Base-by-base conservation (phyloP, 2,329 filamentous ascomycete species). In the Cladosporium halotolerans region DNA sequence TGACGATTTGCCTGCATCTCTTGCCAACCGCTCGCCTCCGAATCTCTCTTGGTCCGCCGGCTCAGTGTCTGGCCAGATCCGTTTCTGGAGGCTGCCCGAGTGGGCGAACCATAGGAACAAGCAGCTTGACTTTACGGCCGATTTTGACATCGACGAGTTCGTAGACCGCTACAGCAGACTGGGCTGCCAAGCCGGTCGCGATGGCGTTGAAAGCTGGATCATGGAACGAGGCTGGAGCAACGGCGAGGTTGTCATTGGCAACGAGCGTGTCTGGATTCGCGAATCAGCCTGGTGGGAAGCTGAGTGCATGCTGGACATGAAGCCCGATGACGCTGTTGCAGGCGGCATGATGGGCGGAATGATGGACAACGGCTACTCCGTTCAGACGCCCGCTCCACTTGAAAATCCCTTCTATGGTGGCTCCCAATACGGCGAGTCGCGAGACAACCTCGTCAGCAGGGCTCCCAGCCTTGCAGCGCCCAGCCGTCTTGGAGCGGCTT, bases 221-320 rank as follows among this genome's bases (percentile, higher is more conserved):
- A 79, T 97, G 46, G 91, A 97, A 71, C 84, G 93, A 55, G 93
- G 93, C 1, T 99, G 93, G 93, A 96, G 89, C 73, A 99, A 99
- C 62, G 93, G 93, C 38, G 93, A 97, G 72, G 90, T 97, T 2
- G 83, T 96, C 4, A 78, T 97, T 32, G 93, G 93, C 52, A 85
- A 84, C 54, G 90, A 97, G 70, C 87, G 93, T 32, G 84, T 99
- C 40, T 99, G 93, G 93, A 91, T 97, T 76, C 83, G 92, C 46
- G 93, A 99, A 71, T 80, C 76, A 54, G 88, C 91, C 2, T 99
- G 93, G 92, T 97, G 92, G 92, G 92, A 97, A 71, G 92, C 91
- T 4, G 93, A 99, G 73, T 88, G 82, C 57, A 95, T 96, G 87
- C 83, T 97, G 28, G 93, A 99, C 65, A 77, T 95, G 63, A 92